Evolutionary conservation across 2,329 filamentous ascomycete genomes (phyloP), one percentile per base, ranked within the genome.

Genomic region (Claviceps cyperi): DNA sequence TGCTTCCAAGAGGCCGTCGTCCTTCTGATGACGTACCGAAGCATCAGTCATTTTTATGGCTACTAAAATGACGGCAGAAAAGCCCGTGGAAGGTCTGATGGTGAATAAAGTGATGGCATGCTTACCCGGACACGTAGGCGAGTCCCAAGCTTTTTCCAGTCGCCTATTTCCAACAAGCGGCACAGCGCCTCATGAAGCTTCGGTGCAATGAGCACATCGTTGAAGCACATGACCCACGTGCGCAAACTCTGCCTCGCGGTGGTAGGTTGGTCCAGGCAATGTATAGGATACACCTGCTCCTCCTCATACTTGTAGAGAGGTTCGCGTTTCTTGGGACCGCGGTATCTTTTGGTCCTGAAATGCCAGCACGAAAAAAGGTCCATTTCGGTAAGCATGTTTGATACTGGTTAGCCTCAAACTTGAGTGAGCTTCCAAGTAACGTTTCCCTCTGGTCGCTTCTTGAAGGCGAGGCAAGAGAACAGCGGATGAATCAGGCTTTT

Each of bases 151-250:
- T 53, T 53, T 35, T 44, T 53, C 51, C 51, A 53, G 22, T 53
- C 49, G 5, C 51, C 51, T 38, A 44, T 51, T 47, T 53, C 46
- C 21, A 53, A 47, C 15, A 53, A 43, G 1, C n/a, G 21, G 32
- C 49, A 51, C 15, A 53, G 39, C 19, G 49, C 48, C 11, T 47
- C 39, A 17, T 53, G 46, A 8, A 53, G 46, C 37, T 37, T 40
- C 15, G 38, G 21, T 13, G 43, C 51, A 24, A 46, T 28, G 43
- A 53, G 49, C 49, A 53, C 51, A 48, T 53, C 51, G 37, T 53
- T 53, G 49, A 53, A 53, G 49, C 51, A 51, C 49, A 53, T 39
- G 15, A 53, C 51, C 51, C 51, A 53, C 8, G 51, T 53, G 11
- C 48, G 36, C 36, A 53, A 39, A 39, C 39, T 45, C 36, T 53